Base-by-base conservation (phyloP, 1,139 yeast species). In the Suhomyces bribrorum region DNA sequence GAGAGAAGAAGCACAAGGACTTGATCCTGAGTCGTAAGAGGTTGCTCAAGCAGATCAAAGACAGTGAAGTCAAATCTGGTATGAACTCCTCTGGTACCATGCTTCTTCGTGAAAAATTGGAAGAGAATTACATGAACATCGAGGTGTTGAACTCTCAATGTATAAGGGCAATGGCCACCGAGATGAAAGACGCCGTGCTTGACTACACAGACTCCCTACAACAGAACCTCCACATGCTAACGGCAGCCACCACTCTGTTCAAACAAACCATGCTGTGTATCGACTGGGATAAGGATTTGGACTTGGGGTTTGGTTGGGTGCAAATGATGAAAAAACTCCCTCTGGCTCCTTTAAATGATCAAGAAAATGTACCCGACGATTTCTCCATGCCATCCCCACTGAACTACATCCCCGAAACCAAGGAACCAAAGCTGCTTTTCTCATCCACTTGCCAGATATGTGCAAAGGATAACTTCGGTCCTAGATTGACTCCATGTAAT, bases 141-240 rank as follows among this genome's bases (percentile, higher is more conserved):
- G 75, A 69, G 36, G 74, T 79, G 18, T 73, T 76, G 7, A 75
- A 73, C 43, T 69, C 65, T 25, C 85, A 80, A 49, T 66, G 70
- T 36, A 59, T 66, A 6, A 63, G 79, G 37, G 64, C 81, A 0
- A 69, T 79, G 14, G 62, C 67, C 26, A 64, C 56, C 14, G 71
- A 70, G 8, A 61, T 80, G 44, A 73, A 65, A 42, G 70, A 67
- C 12, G 54, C 79, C 1, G 53, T 77, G 7, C 52, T 60, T 14
- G 79, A 76, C 32, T 78, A 73, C 47, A 56, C 65, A 18, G 40
- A 56, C 18, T 55, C 69, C 16, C 50, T 76, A 28, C 69, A 66
- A 43, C 50, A 57, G n/a, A 51, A 62, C 8, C 59, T 73, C 3
- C 39, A 51, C 3, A 59, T 54, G 28, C 51, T 59, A 20, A 60